Base-by-base conservation (phyloP, 495 filamentous ascomycete genomes). In the Daldinia bambusicola region DNA sequence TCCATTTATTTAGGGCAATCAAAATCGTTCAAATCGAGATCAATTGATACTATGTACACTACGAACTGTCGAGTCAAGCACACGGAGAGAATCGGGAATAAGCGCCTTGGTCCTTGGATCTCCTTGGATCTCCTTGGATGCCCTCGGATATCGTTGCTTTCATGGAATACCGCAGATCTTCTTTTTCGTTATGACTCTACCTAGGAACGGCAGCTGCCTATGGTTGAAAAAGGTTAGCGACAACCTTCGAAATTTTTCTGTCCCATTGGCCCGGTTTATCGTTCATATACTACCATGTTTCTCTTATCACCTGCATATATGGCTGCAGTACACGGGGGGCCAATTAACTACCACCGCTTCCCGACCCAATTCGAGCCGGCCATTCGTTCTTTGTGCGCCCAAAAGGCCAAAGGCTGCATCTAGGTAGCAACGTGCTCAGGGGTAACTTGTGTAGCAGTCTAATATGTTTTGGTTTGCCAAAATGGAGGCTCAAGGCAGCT, bases 261-360 rank as follows among this genome's bases (percentile, higher is more conserved):
- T 22, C 20, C 43, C 43, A 48, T 48, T 48, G 43, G 43, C 18
- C 43, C 43, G 43, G 41, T 48, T 22, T 20, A 20, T 20, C 7
- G 16, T 48, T 16, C 18, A 48, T 48, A 48, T 48, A 48, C 51
- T 48, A 48, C 51, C 51, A 30, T 53, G 51, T 22, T 22, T 53
- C 10, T 32, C 13, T 53, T 31, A 53, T 53, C 5, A 31, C 22
- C 51, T 31, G 51, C 51, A 53, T 22, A 53, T 26, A 52, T 51
- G 40, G 40, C n/a, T 61, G 59, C 41, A 69, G 63, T 7, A 52
- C 32, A 56, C 36, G 20, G 36, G 56, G 36, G 20, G 41, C 41
- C 41, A 57, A 62, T 63, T 62, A 51, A 59, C 57, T 45, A 22
- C 31, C 59, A 61, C 61, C 18, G 58, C 59, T 63, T 63, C 56